Base-by-base conservation (phyloP, 2,329 filamentous ascomycete genomes). In the Aspergillus sergii region DNA sequence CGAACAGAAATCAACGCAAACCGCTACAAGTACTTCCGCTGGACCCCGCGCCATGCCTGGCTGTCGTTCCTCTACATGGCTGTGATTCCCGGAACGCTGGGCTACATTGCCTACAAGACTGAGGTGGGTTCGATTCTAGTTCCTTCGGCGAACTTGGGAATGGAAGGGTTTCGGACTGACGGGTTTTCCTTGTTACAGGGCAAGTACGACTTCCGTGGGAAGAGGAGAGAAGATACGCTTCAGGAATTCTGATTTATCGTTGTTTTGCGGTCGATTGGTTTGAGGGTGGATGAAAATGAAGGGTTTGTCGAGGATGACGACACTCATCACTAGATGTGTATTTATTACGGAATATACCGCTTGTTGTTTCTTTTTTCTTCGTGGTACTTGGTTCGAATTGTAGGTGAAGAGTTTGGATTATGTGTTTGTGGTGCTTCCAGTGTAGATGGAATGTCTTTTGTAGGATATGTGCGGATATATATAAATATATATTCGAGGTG, bases 1-100 rank as follows among this genome's bases (percentile, higher is more conserved):
- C 39, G 45, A 43, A 60, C 57, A 97, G 94, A 91, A 78, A 91
- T 97, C 88, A 88, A 86, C 74, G 84, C 86, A 74, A 93, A 92
- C 83, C 91, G 95, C 69, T 90, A 94, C 87, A 93, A 93, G 82
- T 97, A 92, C 87, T 99, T 98, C 87, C 88, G 93, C 79, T 98
- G 93, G 92, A 98, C 91, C 41, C 86, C 88, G 58, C 86, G 91
- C 74, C 96, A 93, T 53, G 93, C 92, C 34, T 88, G 87, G 82
- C 80, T 97, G 73, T 89, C 90, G 5, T 88, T 97, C 76, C 83
- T 90, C 68, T 97, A 94, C 79, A 86, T 91, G 63, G 82, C 89
- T 39, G 82, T 89, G 59, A 86, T 97, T 50, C 95, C 95, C 9
- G 79, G 82, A 46, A 83, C 91, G 62, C 72, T 96, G 69, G 89